Evolutionary conservation across 192 early-diverging fungal genomes (phyloP).

Genomic region (Coemansia sp.): DNA sequence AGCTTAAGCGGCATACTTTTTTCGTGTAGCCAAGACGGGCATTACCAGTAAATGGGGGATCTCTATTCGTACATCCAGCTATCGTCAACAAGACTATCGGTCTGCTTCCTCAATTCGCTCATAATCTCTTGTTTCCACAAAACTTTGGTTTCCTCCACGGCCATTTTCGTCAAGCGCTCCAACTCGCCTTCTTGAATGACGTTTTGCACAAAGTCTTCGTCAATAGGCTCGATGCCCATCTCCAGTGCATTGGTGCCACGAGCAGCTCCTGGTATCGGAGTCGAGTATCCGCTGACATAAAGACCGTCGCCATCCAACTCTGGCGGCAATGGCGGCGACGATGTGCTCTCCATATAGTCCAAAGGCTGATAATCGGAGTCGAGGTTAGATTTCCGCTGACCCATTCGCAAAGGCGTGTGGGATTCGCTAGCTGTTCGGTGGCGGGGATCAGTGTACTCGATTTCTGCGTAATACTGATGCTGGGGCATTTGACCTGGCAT

Average conservation of each 20-base stretch:
- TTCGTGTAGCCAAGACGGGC: no score
- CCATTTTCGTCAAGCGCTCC: slow-evolving; percentile 34
- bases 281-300: background rate
- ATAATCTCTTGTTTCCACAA: slow-evolving; percentile 35
- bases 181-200: slow-evolving; percentile 46
- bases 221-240: slow-evolving; percentile 3
- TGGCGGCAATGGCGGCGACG: background rate
- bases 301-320: background rate
- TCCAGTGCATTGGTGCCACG: background rate
- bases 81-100: slow-evolving; percentile 33
- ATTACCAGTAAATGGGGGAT: no score
- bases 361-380: background rate
- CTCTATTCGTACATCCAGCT: slow-evolving; percentile 46
- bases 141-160: slow-evolving; percentile 13
- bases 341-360: background rate
- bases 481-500: background rate
- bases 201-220: slow-evolving; percentile 48
- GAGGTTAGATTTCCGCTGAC: background rate
- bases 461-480: background rate
- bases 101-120: slow-evolving; percentile 23
- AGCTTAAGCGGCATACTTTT: no score
- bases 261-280: background rate
- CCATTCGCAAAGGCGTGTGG: background rate
- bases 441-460: background rate
- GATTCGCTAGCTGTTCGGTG: no score